These are phyloP conservation scores for Lentinus brumalis DNA, from an alignment of 768 basidiomycete genomes.

Conservation along the genomic window DNA sequence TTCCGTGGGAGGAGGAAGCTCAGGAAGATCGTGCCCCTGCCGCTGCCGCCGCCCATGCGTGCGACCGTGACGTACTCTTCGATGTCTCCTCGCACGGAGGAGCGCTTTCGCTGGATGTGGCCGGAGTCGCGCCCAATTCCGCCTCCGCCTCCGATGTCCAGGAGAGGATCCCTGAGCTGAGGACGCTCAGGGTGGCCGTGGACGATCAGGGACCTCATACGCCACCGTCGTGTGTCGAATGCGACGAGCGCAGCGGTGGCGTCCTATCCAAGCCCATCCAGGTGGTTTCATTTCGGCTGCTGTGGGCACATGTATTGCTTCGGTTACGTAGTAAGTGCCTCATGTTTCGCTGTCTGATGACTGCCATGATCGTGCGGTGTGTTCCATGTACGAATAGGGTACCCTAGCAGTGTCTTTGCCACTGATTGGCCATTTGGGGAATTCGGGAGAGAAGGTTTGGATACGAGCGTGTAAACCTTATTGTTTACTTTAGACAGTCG, in stretches of 20 bases:
- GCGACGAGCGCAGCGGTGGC: background rate
- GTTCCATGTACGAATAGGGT: background rate
- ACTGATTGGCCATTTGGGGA: background rate
- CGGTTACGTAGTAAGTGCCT: background rate
- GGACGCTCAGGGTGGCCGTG: background rate
- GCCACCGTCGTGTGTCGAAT: background rate
- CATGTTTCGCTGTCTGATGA: background rate
- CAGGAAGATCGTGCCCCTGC: constrained; percentile 2
- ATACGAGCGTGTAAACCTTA: background rate
- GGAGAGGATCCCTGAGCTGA: constrained; percentile 16
- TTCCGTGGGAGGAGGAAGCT: constrained; percentile 12
- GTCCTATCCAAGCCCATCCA: background rate
- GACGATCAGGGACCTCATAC: background rate
- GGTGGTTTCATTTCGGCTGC: background rate
- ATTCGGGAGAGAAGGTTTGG: background rate
- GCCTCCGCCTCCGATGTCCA: constrained; percentile 3
- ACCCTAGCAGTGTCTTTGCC: background rate
- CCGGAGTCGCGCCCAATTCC: background rate
- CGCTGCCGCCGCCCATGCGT: background rate
- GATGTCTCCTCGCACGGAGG: background rate
- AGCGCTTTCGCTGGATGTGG: background rate
- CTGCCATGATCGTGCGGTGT: background rate
- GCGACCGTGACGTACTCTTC: constrained; percentile 1
- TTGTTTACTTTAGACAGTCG: background rate
- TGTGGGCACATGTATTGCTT: background rate